These are phyloP conservation scores for Fonsecaea multimorphosa DNA, from an alignment of 2,329 filamentous ascomycete species.

Conservation along the genomic window DNA sequence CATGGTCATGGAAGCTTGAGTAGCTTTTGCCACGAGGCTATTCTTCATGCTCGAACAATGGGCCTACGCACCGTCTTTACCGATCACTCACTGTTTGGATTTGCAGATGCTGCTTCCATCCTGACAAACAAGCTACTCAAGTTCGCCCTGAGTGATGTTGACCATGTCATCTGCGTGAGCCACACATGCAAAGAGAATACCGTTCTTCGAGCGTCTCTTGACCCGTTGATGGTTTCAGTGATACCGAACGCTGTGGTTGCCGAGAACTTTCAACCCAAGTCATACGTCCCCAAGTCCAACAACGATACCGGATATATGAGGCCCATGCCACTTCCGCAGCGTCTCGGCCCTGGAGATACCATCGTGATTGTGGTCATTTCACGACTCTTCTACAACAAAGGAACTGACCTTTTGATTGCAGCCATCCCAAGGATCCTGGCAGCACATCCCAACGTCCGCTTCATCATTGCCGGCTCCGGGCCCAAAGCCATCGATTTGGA, in stretches of 20 bases:
- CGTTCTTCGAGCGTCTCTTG: slow-evolving; percentile 88
- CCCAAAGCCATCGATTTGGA: slow-evolving; percentile 97
- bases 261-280: slow-evolving; percentile 85
- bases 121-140: slow-evolving; percentile 96
- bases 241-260: slow-evolving; percentile 98
- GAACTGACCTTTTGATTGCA: slow-evolving; percentile 94
- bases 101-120: slow-evolving; percentile 94
- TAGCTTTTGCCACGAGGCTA: slow-evolving; percentile 91
- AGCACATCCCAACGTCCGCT: slow-evolving; percentile 88
- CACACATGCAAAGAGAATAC: slow-evolving; percentile 99
- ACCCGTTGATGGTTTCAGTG: slow-evolving; percentile 95
- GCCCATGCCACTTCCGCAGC: slow-evolving; percentile 63
- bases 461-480: slow-evolving; percentile 94
- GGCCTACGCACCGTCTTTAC: slow-evolving; percentile 94
- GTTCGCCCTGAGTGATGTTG: slow-evolving; percentile 93
- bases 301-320: slow-evolving; percentile 43
- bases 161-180: slow-evolving; percentile 97
- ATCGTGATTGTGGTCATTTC: slow-evolving; percentile 98
- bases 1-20: slow-evolving; percentile 96
- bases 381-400: slow-evolving; percentile 97
- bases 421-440: slow-evolving; percentile 92
- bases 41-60: slow-evolving; percentile 95
- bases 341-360: slow-evolving; percentile 79
- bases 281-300: slow-evolving; percentile 53
- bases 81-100: slow-evolving; percentile 95